These are phyloP conservation scores for Aspergillus fumigatiaffinis DNA, from an alignment of 2,329 filamentous ascomycete genomes.

Conservation along the genomic window DNA sequence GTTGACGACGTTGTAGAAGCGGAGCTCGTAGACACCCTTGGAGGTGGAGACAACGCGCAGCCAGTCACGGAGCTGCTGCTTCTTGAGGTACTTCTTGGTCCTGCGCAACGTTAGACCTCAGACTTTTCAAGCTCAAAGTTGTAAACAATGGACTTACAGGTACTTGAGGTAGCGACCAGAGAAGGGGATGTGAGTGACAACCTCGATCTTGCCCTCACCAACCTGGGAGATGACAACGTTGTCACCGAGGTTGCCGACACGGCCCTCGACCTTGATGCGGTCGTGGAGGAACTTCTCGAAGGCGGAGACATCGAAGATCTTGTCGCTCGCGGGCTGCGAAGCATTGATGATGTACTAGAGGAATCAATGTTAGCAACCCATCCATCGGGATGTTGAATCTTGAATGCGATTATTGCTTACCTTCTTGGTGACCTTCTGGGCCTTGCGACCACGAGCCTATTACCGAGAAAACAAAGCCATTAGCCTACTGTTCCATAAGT, in stretches of 20 bases:
- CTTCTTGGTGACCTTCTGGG: constrained; percentile 49
- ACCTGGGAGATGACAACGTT: constrained; percentile 83
- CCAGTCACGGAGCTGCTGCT: constrained; percentile 99
- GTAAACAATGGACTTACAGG: constrained; percentile 63
- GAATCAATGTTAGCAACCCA: neutral
- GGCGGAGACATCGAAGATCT: constrained; percentile 98
- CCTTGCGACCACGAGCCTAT: constrained; percentile 45
- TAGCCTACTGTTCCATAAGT: constrained; percentile 85
- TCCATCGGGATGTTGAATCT: constrained; percentile 1
- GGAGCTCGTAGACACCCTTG: constrained; percentile 98
- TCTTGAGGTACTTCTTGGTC: constrained; percentile 99
- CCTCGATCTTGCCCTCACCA: constrained; percentile 96
- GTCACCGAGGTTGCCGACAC: constrained; percentile 96
- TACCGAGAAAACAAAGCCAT: constrained; percentile 53
- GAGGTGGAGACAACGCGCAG: constrained; percentile 97
- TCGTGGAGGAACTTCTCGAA: constrained; percentile 99
- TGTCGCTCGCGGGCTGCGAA: constrained; percentile 95
- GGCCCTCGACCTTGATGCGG: constrained; percentile 99
- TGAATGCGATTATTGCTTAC: constrained; percentile 26
- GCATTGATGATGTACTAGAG: constrained; percentile 96
- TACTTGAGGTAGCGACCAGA: constrained; percentile 99
- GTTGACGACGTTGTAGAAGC: constrained; percentile 99
- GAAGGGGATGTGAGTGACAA: constrained; percentile 95
- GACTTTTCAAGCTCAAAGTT: neutral
- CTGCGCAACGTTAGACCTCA: constrained; percentile 42